phyloP scores from a whole-genome alignment of 208 protist genomes.

The Endotrypanum monterogeii region DNA sequence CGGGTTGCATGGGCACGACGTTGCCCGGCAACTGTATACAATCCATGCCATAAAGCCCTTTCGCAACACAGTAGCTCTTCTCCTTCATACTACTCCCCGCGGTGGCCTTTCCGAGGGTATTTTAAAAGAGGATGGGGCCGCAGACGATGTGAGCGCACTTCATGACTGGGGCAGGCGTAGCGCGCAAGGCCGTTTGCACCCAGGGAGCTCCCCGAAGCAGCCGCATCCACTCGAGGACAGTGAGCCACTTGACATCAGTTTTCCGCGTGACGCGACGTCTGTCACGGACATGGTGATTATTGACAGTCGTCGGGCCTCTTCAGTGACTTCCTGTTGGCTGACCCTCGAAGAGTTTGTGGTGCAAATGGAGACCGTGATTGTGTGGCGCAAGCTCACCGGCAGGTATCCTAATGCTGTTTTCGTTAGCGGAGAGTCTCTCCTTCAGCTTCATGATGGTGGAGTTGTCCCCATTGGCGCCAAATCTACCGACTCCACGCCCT shows the following conservation, averaged over 20 bases:
- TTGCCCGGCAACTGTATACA: constrained; percentile 58
- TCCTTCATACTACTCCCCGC: constrained; percentile 64
- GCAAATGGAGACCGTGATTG: constrained; percentile 49
- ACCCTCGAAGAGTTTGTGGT: constrained; percentile 76
- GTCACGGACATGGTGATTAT: constrained; percentile 20
- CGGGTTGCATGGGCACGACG: not conserved
- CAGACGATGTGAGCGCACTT: constrained; percentile 48
- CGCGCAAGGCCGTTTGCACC: not conserved
- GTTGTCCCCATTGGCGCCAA: not conserved
- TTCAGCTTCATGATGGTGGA: constrained; percentile 16
- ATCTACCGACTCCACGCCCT: not conserved
- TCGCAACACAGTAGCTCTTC: constrained; percentile 71
- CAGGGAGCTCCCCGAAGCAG: constrained; percentile 5
- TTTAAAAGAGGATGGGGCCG: constrained; percentile 46
- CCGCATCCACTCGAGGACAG: not conserved
- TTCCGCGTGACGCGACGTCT: not conserved
- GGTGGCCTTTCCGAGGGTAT: constrained; percentile 35
- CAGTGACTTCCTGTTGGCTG: constrained; percentile 55
- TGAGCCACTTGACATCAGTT: not conserved
- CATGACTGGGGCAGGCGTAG: constrained; percentile 13
- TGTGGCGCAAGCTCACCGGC: constrained; percentile 57
- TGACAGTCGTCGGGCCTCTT: constrained; percentile 15
- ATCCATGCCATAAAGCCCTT: constrained; percentile 66
- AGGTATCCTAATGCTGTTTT: constrained; percentile 30
- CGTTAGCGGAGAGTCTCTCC: constrained; percentile 22